Conservation (phyloP, 768 basidiomycete species). For the Pleurotus platypus region DNA sequence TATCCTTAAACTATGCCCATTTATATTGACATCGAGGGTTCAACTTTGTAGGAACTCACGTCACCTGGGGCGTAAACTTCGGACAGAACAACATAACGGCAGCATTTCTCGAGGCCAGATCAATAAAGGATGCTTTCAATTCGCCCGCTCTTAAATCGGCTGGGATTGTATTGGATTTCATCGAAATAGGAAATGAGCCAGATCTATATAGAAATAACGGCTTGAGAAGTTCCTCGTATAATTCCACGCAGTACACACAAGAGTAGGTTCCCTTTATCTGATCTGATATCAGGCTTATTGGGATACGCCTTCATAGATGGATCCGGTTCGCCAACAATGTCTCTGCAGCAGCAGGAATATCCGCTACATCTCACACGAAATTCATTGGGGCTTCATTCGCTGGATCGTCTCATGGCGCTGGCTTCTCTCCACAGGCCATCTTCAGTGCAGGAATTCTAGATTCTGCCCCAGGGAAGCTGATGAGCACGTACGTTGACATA, state of each 20-base stretch:
- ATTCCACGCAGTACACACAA: slow-evolving; percentile 38
- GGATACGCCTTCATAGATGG: slow-evolving; percentile 38
- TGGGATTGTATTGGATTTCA: slow-evolving; percentile 47
- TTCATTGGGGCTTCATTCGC: slow-evolving; percentile 51
- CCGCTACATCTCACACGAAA: slow-evolving; percentile 33
- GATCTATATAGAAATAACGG: slow-evolving; percentile 51
- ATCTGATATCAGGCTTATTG: not conserved
- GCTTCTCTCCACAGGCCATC: slow-evolving; percentile 61
- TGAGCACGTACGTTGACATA: slow-evolving; percentile 42
- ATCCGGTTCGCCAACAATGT: slow-evolving; percentile 47
- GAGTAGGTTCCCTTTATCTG: slow-evolving; percentile 34
- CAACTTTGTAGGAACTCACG: slow-evolving; percentile 23
- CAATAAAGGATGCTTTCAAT: slow-evolving; percentile 47
- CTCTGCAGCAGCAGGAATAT: slow-evolving; percentile 34
- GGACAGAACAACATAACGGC: slow-evolving; percentile 49
- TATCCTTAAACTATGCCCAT: not conserved
- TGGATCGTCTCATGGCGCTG: slow-evolving; percentile 38
- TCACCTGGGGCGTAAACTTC: slow-evolving; percentile 70
- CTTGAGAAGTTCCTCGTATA: slow-evolving; percentile 33
- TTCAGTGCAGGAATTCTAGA: slow-evolving; percentile 49
- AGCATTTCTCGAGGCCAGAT: slow-evolving; percentile 41
- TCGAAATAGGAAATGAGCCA: slow-evolving; percentile 62
- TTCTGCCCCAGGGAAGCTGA: slow-evolving; percentile 42
- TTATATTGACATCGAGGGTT: not conserved
- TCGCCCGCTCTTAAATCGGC: slow-evolving; percentile 31